Evolutionary conservation across 2,329 filamentous ascomycete genomes (phyloP), one percentile per base, ranked within the genome.

Genomic region (Calonectria multiphialidica): DNA sequence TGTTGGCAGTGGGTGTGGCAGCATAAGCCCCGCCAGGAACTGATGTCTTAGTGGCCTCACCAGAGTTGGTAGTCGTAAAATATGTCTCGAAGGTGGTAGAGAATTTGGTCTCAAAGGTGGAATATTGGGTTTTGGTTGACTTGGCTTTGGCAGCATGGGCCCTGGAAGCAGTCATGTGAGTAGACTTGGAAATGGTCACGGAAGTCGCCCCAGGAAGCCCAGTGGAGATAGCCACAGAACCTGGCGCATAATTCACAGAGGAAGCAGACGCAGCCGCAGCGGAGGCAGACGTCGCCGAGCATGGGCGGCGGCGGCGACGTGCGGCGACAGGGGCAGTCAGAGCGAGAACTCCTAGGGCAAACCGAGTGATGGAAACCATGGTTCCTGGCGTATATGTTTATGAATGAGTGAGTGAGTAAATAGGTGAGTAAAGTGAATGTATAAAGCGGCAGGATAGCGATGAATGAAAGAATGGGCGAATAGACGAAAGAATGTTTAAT

Each of bases 291-390:
- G 49, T 45, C 23, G 30, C 49, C 12, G 30, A 15, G 53, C 44
- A 47, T 59, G 40, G 53, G n/a, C 3, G 33, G 8, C 16, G 57
- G 45, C 33, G 63, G 33, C 49, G 68, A 57, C 64, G 72, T 68
- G 77, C 76, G 30, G 65, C 71, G 57, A 73, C 65, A 15, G 69
- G 70, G 40, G 62, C 59, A 28, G 65, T 68, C 33, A 78, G 66
- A 44, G 75, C 69, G 16, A 78, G 57, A n/a, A 73, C 63, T 49
- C 61, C 49, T 44, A 78, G 45, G 44, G 66, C 69, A 37, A 76
- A 21, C n/a, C 42, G 69, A 21, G 67, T 72, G n/a, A 76, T 37
- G 15, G 65, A 59, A 37, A 77, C 72, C 77, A 79, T 79, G 70
- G 13, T 72, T 57, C 4, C n/a, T 40, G 53, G 23, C 15, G 53